A percentile compares a stretch with the other conserved stretches of the same genome.
These are phyloP conservation scores for Gossypium lobatum DNA, from an alignment of 441 rosid genomes.

Conservation along the genomic window DNA sequence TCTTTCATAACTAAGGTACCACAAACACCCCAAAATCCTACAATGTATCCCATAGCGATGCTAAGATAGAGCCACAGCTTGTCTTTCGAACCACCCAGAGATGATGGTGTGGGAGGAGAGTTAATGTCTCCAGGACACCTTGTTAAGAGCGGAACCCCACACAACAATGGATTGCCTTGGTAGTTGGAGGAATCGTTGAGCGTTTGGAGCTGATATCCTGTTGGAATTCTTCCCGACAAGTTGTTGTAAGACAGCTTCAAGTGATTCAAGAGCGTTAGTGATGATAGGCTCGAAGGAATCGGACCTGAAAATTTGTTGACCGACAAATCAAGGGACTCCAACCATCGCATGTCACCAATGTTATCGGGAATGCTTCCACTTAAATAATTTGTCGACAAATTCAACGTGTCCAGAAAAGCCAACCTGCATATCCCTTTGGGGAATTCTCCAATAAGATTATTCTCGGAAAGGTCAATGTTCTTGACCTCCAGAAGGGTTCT, in stretches of 20 bases:
- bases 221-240: constrained; percentile 36
- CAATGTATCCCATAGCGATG: constrained; percentile 13
- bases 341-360: constrained; percentile 15
- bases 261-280: constrained; percentile 21
- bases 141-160: no score
- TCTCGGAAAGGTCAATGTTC: constrained; percentile 23
- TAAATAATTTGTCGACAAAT: constrained; percentile 21
- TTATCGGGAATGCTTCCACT: constrained; percentile 11
- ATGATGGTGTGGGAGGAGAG: not conserved
- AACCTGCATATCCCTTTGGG: constrained; percentile 20
- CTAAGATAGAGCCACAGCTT: constrained; percentile 12
- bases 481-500: constrained; percentile 13
- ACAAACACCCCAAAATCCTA: constrained; percentile 24
- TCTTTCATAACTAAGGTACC: constrained; percentile 6
- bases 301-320: constrained; percentile 25
- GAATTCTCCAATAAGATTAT: constrained; percentile 20
- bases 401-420: constrained; percentile 9
- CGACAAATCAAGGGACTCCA: constrained; percentile 34
- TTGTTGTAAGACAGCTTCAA: constrained; percentile 38
- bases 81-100: not conserved
- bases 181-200: constrained; percentile 30
- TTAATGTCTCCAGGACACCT: no score
- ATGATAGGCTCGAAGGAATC: constrained; percentile 36
- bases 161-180: no score
- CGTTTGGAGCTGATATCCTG: constrained; percentile 18